Percentiles rank a stretch among this genome's conserved stretches.
Conservation (phyloP, 2,329 filamentous ascomycete genomes). For the Ophiostoma perfectum region DNA sequence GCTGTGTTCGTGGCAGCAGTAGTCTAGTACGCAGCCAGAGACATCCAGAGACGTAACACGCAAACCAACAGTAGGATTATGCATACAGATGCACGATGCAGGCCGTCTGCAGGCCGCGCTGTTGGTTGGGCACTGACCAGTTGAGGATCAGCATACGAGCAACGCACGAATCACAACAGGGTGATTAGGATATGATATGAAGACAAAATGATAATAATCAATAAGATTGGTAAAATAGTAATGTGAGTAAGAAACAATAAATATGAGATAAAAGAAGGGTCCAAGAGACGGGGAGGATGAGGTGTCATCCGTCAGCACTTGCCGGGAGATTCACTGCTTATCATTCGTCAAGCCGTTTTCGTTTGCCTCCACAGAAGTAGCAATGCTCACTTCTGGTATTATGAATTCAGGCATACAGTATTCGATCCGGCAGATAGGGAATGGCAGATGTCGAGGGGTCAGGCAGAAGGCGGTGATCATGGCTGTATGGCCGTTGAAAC, state of each 20-base stretch:
- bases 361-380: not conserved
- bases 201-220: not conserved
- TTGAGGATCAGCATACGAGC: no score
- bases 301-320: slow-evolving; percentile 3
- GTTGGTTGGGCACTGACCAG: no score
- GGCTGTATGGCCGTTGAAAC: not conserved
- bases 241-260: not conserved
- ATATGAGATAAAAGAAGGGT: not conserved
- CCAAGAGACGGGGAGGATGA: not conserved
- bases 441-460: not conserved
- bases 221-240: not conserved
- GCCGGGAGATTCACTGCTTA: not conserved
- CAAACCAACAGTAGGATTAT: no score
- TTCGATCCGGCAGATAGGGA: not conserved
- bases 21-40: no score
- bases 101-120: no score
- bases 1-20: no score
- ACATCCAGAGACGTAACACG: no score
- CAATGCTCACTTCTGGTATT: not conserved
- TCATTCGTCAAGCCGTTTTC: not conserved
- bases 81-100: no score
- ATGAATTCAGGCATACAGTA: not conserved
- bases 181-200: no score
- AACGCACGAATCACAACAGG: no score
- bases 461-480: not conserved